These are phyloP conservation scores for Pseudofabraea citricarpa DNA, from an alignment of 2,329 filamentous ascomycete genomes.

Conservation along the genomic window DNA sequence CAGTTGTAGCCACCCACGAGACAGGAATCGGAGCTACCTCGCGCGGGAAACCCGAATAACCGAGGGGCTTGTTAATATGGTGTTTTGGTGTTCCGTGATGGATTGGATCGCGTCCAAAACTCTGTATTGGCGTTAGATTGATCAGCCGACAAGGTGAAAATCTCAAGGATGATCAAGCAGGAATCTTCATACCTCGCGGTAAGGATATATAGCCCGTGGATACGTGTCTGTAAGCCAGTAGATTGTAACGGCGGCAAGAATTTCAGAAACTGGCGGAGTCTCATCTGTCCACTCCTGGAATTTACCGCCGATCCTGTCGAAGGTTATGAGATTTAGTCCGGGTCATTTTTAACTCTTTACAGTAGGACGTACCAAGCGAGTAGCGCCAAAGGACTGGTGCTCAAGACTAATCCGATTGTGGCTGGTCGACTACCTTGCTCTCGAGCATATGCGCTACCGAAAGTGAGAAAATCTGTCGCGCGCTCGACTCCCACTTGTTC, in stretches of 20 bases:
- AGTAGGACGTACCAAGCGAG: constrained; percentile 40
- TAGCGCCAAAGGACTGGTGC: constrained; percentile 48
- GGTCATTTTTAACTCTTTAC: not conserved
- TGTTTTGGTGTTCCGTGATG: not conserved
- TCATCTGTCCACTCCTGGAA: constrained; percentile 48
- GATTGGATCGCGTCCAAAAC: not conserved
- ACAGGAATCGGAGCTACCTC: constrained; percentile 36
- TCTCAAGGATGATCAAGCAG: not conserved
- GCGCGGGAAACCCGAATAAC: constrained; percentile 38
- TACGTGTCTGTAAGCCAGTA: constrained; percentile 52
- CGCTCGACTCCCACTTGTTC: constrained; percentile 35
- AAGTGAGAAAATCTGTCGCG: constrained; percentile 32
- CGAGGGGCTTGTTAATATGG: constrained; percentile 38
- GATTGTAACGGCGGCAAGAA: constrained; percentile 44
- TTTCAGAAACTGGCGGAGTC: constrained; percentile 34
- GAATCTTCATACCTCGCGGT: constrained; percentile 30
- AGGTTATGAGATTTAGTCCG: not conserved
- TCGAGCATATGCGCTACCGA: constrained; percentile 43
- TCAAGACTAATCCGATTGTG: constrained; percentile 51
- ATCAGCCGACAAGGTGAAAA: not conserved
- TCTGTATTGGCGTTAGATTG: not conserved
- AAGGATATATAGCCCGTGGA: constrained; percentile 43
- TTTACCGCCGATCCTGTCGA: constrained; percentile 49
- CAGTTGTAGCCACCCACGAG: constrained; percentile 29
- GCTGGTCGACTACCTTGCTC: constrained; percentile 49